Conservation (phyloP, 306 rosid genomes). For the Gleditsia sinensis region DNA sequence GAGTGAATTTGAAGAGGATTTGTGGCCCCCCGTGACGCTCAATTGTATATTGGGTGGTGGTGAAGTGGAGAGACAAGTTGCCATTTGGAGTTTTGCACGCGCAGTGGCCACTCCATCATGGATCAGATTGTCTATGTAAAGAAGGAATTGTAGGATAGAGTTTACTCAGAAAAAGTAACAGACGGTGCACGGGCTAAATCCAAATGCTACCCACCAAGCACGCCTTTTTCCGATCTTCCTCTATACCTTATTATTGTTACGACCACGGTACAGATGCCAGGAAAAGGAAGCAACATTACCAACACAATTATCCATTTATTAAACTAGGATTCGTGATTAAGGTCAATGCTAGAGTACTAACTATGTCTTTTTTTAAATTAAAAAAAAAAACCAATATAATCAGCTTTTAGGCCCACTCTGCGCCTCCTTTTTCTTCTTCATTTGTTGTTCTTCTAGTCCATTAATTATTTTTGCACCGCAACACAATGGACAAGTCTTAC, state of each 20-base stretch:
- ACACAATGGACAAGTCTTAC: neutral
- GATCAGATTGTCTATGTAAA: constrained; percentile 25
- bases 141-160: constrained; percentile 8
- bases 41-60: constrained; percentile 33
- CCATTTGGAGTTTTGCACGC: constrained; percentile 51
- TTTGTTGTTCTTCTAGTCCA: no score
- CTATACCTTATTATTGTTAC: no score
- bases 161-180: constrained; percentile 40
- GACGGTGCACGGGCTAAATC: constrained; percentile 48
- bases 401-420: constrained; percentile 38
- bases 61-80: constrained; percentile 45
- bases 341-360: no score
- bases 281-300: no score
- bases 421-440: constrained; percentile 9
- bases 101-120: constrained; percentile 44
- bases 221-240: constrained; percentile 1
- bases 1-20: constrained; percentile 22
- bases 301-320: no score
- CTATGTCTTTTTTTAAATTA: no score
- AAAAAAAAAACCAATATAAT: no score
- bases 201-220: constrained; percentile 45
- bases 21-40: constrained; percentile 8
- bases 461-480: constrained; percentile 28
- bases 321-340: no score
- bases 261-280: neutral